Conservation (phyloP, 208 protist genomes). For the Borovskyia barvae region DNA sequence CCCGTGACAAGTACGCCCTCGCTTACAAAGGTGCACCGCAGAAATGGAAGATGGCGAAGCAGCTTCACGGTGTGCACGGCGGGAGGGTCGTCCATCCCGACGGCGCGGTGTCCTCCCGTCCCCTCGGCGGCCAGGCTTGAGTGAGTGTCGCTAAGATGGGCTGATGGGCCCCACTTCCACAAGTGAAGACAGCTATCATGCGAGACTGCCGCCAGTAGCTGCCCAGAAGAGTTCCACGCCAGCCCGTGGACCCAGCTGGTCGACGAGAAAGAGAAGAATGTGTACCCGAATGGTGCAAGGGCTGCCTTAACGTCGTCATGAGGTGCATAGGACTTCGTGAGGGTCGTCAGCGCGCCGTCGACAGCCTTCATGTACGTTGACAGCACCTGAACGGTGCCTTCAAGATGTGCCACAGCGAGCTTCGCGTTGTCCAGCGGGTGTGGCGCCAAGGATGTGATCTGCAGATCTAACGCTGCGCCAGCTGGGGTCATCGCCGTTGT, state of each 20-base stretch:
- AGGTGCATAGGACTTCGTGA: neutral
- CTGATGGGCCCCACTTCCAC: conserved; percentile 4
- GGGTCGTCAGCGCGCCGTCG: conserved; percentile 15
- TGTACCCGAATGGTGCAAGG: conserved; percentile 4
- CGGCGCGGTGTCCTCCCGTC: too few relatives aligned
- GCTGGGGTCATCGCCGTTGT: conserved; percentile 4
- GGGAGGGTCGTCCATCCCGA: neutral
- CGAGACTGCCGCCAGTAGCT: conserved; percentile 14
- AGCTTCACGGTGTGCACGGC: neutral
- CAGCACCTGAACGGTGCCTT: conserved; percentile 41
- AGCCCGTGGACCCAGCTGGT: conserved; percentile 14
- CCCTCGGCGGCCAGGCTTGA: too few relatives aligned
- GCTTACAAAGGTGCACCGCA: conserved; percentile 11
- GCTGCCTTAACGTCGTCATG: neutral
- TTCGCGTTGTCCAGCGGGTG: conserved; percentile 47
- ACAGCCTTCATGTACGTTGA: conserved; percentile 58
- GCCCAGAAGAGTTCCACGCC: conserved; percentile 13
- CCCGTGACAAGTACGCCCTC: conserved; percentile 4
- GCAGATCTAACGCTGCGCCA: too few relatives aligned
- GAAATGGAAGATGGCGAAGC: conserved; percentile 14
- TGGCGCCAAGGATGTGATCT: conserved; percentile 29
- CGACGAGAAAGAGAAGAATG: neutral
- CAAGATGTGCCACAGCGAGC: conserved; percentile 39
- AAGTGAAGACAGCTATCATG: conserved; percentile 23
- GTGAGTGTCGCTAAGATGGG: too few relatives aligned